Base-by-base conservation (phyloP, 805 yeast species). In the Candida jianshihensis region DNA sequence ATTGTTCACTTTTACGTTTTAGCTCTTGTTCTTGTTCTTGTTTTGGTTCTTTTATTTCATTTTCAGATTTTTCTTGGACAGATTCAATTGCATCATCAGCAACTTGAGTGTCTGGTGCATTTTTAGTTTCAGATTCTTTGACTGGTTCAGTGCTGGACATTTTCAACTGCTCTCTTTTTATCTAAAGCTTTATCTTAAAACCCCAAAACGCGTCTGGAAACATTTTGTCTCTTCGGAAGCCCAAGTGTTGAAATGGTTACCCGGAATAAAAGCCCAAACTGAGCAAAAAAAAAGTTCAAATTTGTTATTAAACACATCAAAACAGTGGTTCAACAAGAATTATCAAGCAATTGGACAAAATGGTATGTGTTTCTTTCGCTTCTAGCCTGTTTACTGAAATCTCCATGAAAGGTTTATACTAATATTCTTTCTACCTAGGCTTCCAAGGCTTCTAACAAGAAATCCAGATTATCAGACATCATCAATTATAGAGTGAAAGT, bases 401-500 rank as follows among this genome's bases (percentile, higher is more conserved):
- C 6, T n/a, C 14, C n/a, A 25, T n/a, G 29, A 14, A 36, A 18
- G 31, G 28, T 30, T 30, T 14, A n/a, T 27, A 37, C 41, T 35
- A 33, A 44, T 38, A 14, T 9, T 2, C 5, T 19, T 12, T 19
- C 19, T 6, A 3, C n/a, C 4, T 31, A 48, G 59, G 49, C 44
- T 2, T 37, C 48, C 21, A 35, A 39, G 4, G 26, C 38, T 26
- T 49, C 49, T 7, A 60, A 69, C 31, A 69, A 63, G 46, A 69
- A 67, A 45, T 65, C 73, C 32, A 66, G 66, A 51, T 56, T 73
- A 54, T 71, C 88, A 14, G 89, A 82, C 51, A 68, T 90, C 44
- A 63, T 90, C 35, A 71, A 84, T 49, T 82, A 75, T 61, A 71
- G 85, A 39, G 74, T 92, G 36, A 73, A 81, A 37, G 83, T 87